These are phyloP conservation scores for Monosporascus sp. DNA, from an alignment of 2,329 filamentous ascomycete genomes.

Conservation along the genomic window DNA sequence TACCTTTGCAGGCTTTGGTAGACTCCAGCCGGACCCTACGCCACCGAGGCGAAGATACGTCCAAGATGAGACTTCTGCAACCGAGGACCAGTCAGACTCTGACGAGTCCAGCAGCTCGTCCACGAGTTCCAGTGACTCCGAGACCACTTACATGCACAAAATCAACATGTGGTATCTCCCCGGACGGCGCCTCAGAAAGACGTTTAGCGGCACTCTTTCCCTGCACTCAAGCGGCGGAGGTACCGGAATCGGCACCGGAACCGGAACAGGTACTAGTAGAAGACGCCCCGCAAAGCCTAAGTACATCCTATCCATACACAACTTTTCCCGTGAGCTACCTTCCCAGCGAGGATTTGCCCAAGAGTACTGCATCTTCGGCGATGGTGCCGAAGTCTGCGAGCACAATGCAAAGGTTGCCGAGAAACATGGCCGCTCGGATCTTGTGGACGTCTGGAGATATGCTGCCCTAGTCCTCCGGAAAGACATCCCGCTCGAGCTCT, in stretches of 20 bases:
- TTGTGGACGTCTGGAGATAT: constrained; percentile 81
- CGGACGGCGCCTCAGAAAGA: constrained; percentile 46
- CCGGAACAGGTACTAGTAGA: constrained; percentile 48
- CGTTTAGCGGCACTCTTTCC: constrained; percentile 53
- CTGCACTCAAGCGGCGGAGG: constrained; percentile 56
- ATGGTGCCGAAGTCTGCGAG: constrained; percentile 72
- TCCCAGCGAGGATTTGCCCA: constrained; percentile 72
- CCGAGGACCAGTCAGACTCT: constrained; percentile 47
- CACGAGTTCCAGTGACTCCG: constrained; percentile 54
- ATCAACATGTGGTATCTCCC: constrained; percentile 53
- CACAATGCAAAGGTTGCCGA: constrained; percentile 78
- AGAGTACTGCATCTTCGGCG: constrained; percentile 79
- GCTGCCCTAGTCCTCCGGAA: constrained; percentile 71
- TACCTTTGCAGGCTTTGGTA: constrained; percentile 53
- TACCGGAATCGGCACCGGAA: constrained; percentile 54
- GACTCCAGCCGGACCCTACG: constrained; percentile 46
- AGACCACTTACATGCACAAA: constrained; percentile 58
- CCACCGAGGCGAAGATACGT: constrained; percentile 40
- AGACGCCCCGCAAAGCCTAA: constrained; percentile 47
- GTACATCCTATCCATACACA: constrained; percentile 69
- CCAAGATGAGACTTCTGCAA: constrained; percentile 45
- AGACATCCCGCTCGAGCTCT: constrained; percentile 65
- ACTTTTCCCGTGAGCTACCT: constrained; percentile 66
- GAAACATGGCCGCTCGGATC: constrained; percentile 62
- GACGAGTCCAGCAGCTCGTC: constrained; percentile 40